Evolutionary conservation across 2,329 filamentous ascomycete genomes (phyloP).

Genomic region (Paraconiothyrium brasiliense): DNA sequence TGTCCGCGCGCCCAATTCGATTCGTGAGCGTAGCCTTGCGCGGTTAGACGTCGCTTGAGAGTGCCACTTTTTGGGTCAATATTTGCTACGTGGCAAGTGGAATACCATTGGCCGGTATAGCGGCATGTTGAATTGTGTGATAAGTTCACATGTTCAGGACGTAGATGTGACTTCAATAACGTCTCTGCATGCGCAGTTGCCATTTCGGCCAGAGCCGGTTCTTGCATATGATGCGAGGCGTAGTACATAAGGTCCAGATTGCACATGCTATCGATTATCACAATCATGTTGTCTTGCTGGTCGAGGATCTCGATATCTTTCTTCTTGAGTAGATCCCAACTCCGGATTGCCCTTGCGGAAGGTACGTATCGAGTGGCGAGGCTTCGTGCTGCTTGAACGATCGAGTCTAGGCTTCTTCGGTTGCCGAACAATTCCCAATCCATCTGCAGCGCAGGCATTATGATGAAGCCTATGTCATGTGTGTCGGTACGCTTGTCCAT

Average conservation of each 20-base stretch:
- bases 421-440: conserved; percentile 55
- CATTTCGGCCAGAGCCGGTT: conserved; percentile 44
- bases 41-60: conserved; percentile 52
- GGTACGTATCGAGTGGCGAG: conserved; percentile 51
- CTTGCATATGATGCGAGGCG: conserved; percentile 45
- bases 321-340: conserved; percentile 58
- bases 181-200: conserved; percentile 54
- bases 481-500: conserved; percentile 48
- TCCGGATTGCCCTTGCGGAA: conserved; percentile 49
- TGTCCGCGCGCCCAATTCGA: conserved; percentile 58
- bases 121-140: conserved; percentile 15
- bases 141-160: conserved; percentile 37
- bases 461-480: conserved; percentile 59
- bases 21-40: conserved; percentile 54
- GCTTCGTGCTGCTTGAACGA: conserved; percentile 48
- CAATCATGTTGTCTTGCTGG: conserved; percentile 49
- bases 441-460: conserved; percentile 50
- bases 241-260: conserved; percentile 57
- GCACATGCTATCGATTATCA: conserved; percentile 51
- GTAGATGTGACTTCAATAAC: conserved; percentile 53
- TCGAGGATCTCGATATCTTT: conserved; percentile 51
- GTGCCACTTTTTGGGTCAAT: conserved; percentile 50
- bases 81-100: conserved; percentile 53
- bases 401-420: conserved; percentile 43
- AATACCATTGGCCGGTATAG: conserved; percentile 35